Evolutionary conservation across 1,284 basidiomycete genomes (phyloP), one percentile per base, ranked within the genome.

Genomic region (Caloboletus firmus): DNA sequence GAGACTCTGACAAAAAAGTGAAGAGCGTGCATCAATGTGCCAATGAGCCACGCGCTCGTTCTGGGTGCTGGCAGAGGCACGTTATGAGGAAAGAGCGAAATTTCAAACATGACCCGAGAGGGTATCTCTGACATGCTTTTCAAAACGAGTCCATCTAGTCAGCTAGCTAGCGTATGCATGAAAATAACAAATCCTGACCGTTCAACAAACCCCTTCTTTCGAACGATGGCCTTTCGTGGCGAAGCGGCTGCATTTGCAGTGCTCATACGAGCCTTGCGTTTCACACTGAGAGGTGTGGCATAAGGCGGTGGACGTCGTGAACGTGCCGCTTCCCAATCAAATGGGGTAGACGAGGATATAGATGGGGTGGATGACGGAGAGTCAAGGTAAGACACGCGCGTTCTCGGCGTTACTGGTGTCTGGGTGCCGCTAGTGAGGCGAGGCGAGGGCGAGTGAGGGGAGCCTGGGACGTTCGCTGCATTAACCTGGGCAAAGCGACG

Each of bases 281-380:
- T 83, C 47, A 58, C 72, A 48, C 76, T 76, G 4, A 76, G 58
- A 6, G 86, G 86, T 0, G 81, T 83, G 6, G 74, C 76, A 73
- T 87, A 91, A 2, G 89, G 89, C 17, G 87, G 81, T 7, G 87
- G 83, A 56, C 78, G 77, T 49, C 79, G 76, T 2, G 80, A 77
- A 20, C 84, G 76, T 10, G 83, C 89, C 0, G 90, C 89, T 39
- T 88, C 85, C 90, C 89, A 92, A 72, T 92, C 89, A 64, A 92
- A 91, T 0, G 88, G 85, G 11, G 78, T 71, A 12, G 85, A 84
- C 0, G 85, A 84, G 13, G 87, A 89, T 40, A 85, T 76, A 2
- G 88, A 91, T 1, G 86, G 82, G 0, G 83, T 82, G 1, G 78
- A 71, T 46, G 78, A 83, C 6, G 78, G 87, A 30, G 78, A 88